phyloP scores from a whole-genome alignment of 306 rosid genomes.

The Quercus variabilis region DNA sequence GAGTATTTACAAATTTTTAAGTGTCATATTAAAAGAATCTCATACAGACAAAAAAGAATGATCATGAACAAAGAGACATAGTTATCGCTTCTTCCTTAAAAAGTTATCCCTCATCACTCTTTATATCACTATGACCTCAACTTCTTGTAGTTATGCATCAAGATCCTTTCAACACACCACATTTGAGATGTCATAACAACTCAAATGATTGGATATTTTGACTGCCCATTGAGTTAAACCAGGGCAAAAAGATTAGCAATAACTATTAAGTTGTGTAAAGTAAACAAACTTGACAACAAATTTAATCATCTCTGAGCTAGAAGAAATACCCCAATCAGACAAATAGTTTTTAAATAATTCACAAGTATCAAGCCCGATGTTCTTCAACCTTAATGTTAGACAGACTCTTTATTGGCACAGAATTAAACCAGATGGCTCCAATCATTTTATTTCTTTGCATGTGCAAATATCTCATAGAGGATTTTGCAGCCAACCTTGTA shows the following conservation, averaged over 20 bases:
- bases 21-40: too few relatives aligned
- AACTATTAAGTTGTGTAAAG: too few relatives aligned
- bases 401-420: background rate
- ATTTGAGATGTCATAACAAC: too few relatives aligned
- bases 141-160: background rate
- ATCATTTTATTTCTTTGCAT: background rate
- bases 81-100: too few relatives aligned
- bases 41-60: too few relatives aligned
- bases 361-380: background rate
- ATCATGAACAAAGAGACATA: too few relatives aligned
- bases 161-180: background rate
- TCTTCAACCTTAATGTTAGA: background rate
- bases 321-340: background rate
- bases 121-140: background rate
- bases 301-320: background rate
- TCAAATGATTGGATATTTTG: too few relatives aligned
- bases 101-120: too few relatives aligned
- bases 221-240: too few relatives aligned
- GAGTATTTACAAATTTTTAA: too few relatives aligned
- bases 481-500: background rate
- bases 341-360: background rate
- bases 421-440: background rate
- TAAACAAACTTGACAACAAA: background rate
- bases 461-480: background rate
- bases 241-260: too few relatives aligned